Percentiles rank a stretch among this genome's conserved stretches.
Evolutionary conservation across 2,329 filamentous ascomycete genomes (phyloP).

Genomic region (Neonectria coccinea): DNA sequence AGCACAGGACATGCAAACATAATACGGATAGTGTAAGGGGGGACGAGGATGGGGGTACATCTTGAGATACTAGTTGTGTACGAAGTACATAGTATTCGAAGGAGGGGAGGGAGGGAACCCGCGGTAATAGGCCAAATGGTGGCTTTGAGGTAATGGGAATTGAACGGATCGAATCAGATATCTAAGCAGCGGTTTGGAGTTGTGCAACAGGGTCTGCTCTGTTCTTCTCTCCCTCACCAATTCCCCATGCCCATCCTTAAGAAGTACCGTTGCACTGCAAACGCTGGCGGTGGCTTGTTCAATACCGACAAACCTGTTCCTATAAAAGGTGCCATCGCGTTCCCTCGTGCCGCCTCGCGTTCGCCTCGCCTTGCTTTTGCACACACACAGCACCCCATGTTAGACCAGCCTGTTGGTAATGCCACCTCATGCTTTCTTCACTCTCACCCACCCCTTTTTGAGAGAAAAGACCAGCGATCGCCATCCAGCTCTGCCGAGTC

Average conservation of each 20-base stretch:
- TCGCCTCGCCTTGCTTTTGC: constrained; percentile 11
- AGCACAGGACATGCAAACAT: not conserved
- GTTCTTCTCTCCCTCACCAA: constrained; percentile 1
- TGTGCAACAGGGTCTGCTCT: constrained; percentile 10
- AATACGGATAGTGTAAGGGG: constrained; percentile 1
- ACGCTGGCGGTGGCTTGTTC: not conserved
- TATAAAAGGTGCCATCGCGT: constrained; percentile 12
- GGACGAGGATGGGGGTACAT: not conserved
- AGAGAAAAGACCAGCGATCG: constrained; percentile 1
- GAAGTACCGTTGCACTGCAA: not conserved
- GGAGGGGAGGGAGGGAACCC: not conserved
- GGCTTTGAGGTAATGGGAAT: constrained; percentile 16
- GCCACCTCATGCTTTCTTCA: not conserved
- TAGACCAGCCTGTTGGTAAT: constrained; percentile 2
- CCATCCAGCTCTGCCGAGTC: constrained; percentile 15
- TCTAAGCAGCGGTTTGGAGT: constrained; percentile 8
- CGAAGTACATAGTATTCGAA: not conserved
- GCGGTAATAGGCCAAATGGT: not conserved
- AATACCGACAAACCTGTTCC: constrained; percentile 1
- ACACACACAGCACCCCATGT: not conserved
- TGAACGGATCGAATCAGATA: constrained; percentile 11
- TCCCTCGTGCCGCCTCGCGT: too few relatives aligned
- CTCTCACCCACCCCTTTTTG: not conserved
- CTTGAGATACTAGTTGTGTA: not conserved
- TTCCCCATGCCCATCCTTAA: constrained; percentile 9